These are phyloP conservation scores for Serendipita vermifera DNA, from an alignment of 768 basidiomycete species.

Conservation along the genomic window DNA sequence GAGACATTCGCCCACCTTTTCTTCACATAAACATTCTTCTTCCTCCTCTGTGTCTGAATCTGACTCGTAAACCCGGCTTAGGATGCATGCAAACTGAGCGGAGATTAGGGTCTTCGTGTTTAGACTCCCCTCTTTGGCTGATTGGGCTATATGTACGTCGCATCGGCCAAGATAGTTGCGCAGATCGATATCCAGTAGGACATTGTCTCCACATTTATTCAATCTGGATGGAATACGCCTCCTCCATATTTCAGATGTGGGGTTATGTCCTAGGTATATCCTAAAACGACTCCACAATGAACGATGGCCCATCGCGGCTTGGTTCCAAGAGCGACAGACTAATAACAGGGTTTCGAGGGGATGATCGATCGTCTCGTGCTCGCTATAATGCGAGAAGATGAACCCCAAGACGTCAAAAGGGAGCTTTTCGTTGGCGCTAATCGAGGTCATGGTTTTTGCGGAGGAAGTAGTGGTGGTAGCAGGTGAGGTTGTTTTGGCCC, in stretches of 20 bases:
- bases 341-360: neutral
- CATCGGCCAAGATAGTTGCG: no score
- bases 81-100: no score
- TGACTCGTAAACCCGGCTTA: no score
- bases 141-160: no score
- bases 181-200: neutral
- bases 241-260: neutral
- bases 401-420: neutral
- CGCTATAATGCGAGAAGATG: neutral
- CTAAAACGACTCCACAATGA: neutral
- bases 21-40: no score
- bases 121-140: no score
- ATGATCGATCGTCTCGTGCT: neutral
- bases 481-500: no score
- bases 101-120: no score
- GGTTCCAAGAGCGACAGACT: neutral
- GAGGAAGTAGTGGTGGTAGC: no score
- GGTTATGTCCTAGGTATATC: neutral
- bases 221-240: neutral
- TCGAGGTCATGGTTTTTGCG: no score
- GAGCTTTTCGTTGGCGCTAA: neutral
- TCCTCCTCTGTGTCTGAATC: no score
- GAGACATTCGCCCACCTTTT: no score
- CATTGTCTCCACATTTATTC: neutral
- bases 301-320: neutral